Percentiles rank a stretch among this genome's conserved stretches.
These are phyloP conservation scores for Exophiala calicioides DNA, from an alignment of 2,329 filamentous ascomycete species.

Conservation along the genomic window DNA sequence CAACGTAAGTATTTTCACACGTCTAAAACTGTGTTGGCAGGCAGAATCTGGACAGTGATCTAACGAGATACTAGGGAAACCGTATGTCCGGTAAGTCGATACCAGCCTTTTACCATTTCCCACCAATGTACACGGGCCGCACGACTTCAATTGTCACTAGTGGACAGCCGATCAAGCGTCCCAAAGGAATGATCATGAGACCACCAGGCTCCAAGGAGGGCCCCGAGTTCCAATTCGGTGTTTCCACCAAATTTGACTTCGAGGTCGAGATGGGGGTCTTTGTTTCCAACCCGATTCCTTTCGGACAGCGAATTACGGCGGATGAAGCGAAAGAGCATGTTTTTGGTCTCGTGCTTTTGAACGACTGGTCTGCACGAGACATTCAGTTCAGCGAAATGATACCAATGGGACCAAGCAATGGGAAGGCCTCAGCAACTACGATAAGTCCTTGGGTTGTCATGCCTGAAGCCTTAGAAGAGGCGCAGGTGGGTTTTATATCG, in stretches of 20 bases:
- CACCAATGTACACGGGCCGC: too few species aligned
- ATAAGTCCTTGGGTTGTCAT: conserved; percentile 65
- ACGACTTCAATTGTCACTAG: too few species aligned
- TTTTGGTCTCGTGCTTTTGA: conserved; percentile 78
- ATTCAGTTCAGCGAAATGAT: conserved; percentile 6
- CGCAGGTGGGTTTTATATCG: conserved; percentile 12
- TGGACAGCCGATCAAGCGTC: conserved; percentile 1
- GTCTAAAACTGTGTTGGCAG: too few species aligned
- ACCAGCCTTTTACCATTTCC: too few species aligned
- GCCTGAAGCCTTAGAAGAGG: conserved; percentile 53
- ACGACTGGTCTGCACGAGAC: conserved; percentile 63
- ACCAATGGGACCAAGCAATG: conserved; percentile 62
- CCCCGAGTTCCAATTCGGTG: conserved; percentile 48
- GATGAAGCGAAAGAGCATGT: conserved; percentile 66
- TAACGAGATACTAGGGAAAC: too few species aligned
- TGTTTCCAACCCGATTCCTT: conserved; percentile 62
- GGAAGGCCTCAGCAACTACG: conserved; percentile 61
- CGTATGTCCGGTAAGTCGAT: too few species aligned
- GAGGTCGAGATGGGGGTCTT: conserved; percentile 79
- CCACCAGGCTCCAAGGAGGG: not conserved
- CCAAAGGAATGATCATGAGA: conserved; percentile 38
- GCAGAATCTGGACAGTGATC: too few species aligned
- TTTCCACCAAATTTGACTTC: conserved; percentile 69
- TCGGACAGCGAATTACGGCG: conserved; percentile 64
- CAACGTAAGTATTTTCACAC: too few species aligned